Evolutionary conservation across 169 alveolate species (phyloP).

Genomic region (Blepharisma undulans): DNA sequence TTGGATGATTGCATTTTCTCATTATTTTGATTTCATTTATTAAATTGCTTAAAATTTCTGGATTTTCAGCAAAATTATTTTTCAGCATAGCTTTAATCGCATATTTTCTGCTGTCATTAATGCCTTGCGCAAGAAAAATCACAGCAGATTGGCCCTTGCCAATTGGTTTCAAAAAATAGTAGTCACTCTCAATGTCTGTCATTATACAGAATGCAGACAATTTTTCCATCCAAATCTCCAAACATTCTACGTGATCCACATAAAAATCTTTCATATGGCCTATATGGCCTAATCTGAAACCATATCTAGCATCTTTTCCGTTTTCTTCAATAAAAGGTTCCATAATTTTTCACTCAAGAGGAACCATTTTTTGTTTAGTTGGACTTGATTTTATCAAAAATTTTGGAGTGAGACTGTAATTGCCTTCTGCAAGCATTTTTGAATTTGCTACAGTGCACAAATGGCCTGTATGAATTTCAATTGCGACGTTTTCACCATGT

Average conservation of each 20-base stretch:
- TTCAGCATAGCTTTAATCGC: neutral
- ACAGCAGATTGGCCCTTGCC: neutral
- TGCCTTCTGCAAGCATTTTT: neutral
- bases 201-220: neutral
- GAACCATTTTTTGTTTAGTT: neutral
- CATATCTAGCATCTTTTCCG: neutral
- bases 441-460: neutral
- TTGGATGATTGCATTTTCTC: slow-evolving; percentile 51
- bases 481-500: neutral
- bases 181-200: neutral
- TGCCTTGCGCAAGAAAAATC: neutral
- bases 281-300: neutral
- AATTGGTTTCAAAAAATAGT: neutral
- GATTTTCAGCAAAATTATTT: neutral
- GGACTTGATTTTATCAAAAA: neutral
- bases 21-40: slow-evolving; percentile 91
- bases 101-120: neutral
- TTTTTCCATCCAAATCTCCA: neutral
- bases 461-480: neutral
- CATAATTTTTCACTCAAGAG: neutral
- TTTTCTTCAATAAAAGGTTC: neutral
- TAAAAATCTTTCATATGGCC: neutral
- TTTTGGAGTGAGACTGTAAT: neutral
- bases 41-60: slow-evolving; percentile 60
- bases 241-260: neutral